Evolutionary conservation across 768 basidiomycete species (phyloP).

Genomic region (Boletellus emodensis): DNA sequence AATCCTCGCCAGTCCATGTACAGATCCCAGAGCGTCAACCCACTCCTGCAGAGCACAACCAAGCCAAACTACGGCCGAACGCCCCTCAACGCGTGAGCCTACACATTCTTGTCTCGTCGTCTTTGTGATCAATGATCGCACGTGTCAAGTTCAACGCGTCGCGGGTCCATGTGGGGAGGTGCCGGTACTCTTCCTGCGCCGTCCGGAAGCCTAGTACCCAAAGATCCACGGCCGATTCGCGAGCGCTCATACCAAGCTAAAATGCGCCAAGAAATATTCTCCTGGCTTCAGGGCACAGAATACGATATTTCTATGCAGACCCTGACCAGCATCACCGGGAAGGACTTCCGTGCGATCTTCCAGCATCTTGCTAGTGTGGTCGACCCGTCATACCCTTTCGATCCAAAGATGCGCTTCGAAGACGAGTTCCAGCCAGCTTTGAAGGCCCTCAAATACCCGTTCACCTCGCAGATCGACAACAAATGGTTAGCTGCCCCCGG

Average conservation of each 20-base stretch:
- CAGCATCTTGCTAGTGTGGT: slow-evolving; percentile 67
- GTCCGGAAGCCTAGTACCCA: slow-evolving; percentile 52
- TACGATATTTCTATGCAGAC: slow-evolving; percentile 67
- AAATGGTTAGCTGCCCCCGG: slow-evolving; percentile 88
- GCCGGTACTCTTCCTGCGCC: slow-evolving; percentile 42
- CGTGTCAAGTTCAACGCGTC: slow-evolving; percentile 55
- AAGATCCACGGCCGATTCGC: slow-evolving; percentile 76
- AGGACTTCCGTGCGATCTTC: slow-evolving; percentile 85
- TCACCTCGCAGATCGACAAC: slow-evolving; percentile 69
- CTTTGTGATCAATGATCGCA: slow-evolving; percentile 5
- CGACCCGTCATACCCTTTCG: slow-evolving; percentile 66
- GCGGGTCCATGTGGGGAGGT: slow-evolving; percentile 72
- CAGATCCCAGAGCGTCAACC: slow-evolving; percentile 65
- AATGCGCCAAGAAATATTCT: slow-evolving; percentile 73
- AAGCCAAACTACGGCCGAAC: slow-evolving; percentile 70
- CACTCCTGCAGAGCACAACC: slow-evolving; percentile 63
- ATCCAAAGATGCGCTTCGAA: slow-evolving; percentile 57
- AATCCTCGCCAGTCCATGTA: slow-evolving; percentile 68
- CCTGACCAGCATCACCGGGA: slow-evolving; percentile 74
- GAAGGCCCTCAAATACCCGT: slow-evolving; percentile 79
- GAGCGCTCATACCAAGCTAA: slow-evolving; percentile 69
- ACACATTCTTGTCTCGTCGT: background rate
- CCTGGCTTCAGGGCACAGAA: slow-evolving; percentile 62
- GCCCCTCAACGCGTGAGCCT: slow-evolving; percentile 60
- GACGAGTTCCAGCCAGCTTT: slow-evolving; percentile 80